Percentiles rank a stretch among this genome's conserved stretches.
Conservation (phyloP, 768 basidiomycete species). For the Leccinum variicolor region DNA sequence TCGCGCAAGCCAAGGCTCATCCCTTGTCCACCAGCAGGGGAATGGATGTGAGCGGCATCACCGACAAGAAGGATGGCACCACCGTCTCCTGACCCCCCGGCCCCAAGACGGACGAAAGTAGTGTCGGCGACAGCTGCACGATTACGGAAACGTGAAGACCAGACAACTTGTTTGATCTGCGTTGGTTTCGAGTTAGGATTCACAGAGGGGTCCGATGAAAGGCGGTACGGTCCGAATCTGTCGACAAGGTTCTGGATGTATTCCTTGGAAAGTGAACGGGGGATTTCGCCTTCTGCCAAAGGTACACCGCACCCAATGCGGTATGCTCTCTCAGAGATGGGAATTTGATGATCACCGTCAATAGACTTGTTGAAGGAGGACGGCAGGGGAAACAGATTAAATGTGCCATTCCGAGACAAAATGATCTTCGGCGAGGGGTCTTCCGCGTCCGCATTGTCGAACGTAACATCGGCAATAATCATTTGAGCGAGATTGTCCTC, state of each 20-base stretch:
- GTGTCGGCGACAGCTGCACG: constrained; percentile 41
- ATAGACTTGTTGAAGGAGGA: constrained; percentile 17
- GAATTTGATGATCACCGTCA: background rate
- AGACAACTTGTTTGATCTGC: constrained; percentile 36
- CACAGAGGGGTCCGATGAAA: constrained; percentile 34
- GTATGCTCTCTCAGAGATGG: constrained; percentile 26
- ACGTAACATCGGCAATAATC: constrained; percentile 45
- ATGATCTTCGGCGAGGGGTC: constrained; percentile 13
- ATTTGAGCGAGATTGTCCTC: constrained; percentile 36
- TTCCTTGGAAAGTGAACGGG: constrained; percentile 33
- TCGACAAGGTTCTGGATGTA: constrained; percentile 45
- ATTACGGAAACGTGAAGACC: constrained; percentile 46
- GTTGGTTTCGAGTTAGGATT: constrained; percentile 28
- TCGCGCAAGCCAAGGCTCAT: constrained; percentile 57
- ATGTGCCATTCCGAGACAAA: constrained; percentile 29
- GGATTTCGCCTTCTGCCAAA: constrained; percentile 35
- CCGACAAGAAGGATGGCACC: constrained; percentile 32
- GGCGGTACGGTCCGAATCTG: constrained; percentile 33
- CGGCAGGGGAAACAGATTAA: constrained; percentile 37
- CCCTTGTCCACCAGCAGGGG: constrained; percentile 49
- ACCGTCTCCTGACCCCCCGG: constrained; percentile 6
- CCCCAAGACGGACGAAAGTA: constrained; percentile 32
- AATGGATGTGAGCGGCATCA: too few relatives aligned
- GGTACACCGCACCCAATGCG: too few relatives aligned
- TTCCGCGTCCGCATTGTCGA: constrained; percentile 16